Conservation (phyloP, 257 asterid species). For the Lavandula angustifolia region DNA sequence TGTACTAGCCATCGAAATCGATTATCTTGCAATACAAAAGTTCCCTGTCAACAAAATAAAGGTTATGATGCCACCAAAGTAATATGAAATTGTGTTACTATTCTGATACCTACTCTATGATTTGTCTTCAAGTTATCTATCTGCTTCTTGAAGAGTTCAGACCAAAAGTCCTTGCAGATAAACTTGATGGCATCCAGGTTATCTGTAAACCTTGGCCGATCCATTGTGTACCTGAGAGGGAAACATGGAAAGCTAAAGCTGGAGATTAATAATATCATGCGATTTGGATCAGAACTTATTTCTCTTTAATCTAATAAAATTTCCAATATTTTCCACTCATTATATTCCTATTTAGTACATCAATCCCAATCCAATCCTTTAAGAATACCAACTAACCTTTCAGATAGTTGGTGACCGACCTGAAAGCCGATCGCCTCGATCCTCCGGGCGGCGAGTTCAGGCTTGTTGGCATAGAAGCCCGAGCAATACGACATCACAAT, state of each 20-base stretch:
- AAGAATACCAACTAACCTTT: slow-evolving; percentile 48
- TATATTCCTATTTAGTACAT: background rate
- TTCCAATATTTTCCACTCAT: background rate
- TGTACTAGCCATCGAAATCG: slow-evolving; percentile 87
- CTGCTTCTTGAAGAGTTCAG: slow-evolving; percentile 97
- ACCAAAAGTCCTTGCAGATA: slow-evolving; percentile 98
- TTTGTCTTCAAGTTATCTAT: slow-evolving; percentile 96
- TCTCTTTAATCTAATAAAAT: background rate
- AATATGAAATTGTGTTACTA: slow-evolving; percentile 3
- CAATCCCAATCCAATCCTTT: background rate
- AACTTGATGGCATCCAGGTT: slow-evolving; percentile 96
- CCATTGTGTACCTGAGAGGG: slow-evolving; percentile 78
- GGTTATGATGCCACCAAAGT: slow-evolving; percentile 17
- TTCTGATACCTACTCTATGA: slow-evolving; percentile 69
- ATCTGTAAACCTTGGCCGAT: slow-evolving; percentile 88
- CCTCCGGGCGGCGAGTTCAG: slow-evolving; percentile 94
- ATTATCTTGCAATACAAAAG: slow-evolving; percentile 95
- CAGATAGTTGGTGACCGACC: slow-evolving; percentile 91
- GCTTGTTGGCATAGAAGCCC: slow-evolving; percentile 82
- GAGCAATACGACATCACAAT: slow-evolving; percentile 74
- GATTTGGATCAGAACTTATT: slow-evolving; percentile 1
- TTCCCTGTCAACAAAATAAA: slow-evolving; percentile 59
- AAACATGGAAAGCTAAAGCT: slow-evolving; percentile 11
- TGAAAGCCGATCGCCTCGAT: slow-evolving; percentile 96
- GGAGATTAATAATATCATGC: background rate